These are phyloP conservation scores for Xerocomus brunneocitrinus DNA, from an alignment of 768 basidiomycete species.

Conservation along the genomic window DNA sequence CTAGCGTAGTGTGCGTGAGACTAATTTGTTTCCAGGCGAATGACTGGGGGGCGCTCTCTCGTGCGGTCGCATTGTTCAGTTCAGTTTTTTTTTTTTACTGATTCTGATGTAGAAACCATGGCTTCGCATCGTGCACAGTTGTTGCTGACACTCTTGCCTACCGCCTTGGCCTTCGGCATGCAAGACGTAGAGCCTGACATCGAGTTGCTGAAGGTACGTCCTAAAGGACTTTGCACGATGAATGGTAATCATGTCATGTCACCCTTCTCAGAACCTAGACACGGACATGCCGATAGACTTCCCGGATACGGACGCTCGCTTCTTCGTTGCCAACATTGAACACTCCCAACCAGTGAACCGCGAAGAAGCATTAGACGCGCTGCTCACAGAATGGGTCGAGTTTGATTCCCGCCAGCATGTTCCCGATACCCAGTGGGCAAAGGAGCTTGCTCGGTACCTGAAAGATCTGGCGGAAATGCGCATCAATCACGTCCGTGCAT, in stretches of 20 bases:
- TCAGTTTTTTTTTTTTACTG: background rate
- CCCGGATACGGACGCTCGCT: constrained; percentile 33
- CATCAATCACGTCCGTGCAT: constrained; percentile 43
- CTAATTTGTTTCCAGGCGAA: constrained; percentile 39
- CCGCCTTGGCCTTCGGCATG: constrained; percentile 46
- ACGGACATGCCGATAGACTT: constrained; percentile 39
- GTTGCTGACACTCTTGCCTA: constrained; percentile 38
- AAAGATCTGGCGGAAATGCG: constrained; percentile 41
- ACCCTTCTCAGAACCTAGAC: constrained; percentile 46
- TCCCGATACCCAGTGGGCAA: constrained; percentile 41
- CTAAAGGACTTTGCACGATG: background rate
- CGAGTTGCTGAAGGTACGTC: constrained; percentile 47
- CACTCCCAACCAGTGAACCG: constrained; percentile 9
- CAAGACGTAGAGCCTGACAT: constrained; percentile 41
- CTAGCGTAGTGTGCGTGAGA: background rate
- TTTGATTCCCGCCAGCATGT: constrained; percentile 30
- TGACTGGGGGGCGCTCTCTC: constrained; percentile 59
- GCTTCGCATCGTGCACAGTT: constrained; percentile 42
- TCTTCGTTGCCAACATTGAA: constrained; percentile 29
- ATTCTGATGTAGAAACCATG: constrained; percentile 37
- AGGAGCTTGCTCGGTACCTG: constrained; percentile 37
- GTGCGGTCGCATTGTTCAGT: constrained; percentile 30
- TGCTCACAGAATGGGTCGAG: constrained; percentile 29
- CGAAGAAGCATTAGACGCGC: constrained; percentile 12
- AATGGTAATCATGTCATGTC: background rate